Base-by-base conservation (phyloP, 257 asterid species). In the Ehretia macrophylla region DNA sequence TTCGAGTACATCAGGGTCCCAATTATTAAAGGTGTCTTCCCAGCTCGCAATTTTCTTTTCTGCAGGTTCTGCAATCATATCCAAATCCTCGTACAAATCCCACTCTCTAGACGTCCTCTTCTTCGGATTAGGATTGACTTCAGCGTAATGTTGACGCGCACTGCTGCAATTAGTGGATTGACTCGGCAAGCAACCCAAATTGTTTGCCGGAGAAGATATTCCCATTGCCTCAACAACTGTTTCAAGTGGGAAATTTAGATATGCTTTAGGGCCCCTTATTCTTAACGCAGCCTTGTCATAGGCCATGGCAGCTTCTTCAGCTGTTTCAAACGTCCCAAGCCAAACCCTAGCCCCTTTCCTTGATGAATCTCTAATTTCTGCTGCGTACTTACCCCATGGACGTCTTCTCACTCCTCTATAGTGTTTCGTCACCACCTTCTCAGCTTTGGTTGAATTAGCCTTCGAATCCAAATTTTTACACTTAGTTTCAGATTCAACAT, bases 361-460 rank as follows among this genome's bases (percentile, higher is more conserved):
- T 1, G 76, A 75, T 5, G 92, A 83, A 58, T 87, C 95, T 56
- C 94, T 83, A 60, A 87, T 87, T 53, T 87, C 95, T 3, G 96
- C 92, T 0, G 95, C 96, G 51, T 83, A 85, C 65, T 85, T 88
- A 0, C 95, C 95, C 96, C 95, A 87, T 5, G 95, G 96, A 64
- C 91, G 57, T 61, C 81, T 67, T 51, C 95, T 79, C 68, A 87
- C 94, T 0, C 96, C 92, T 70, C 95, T 73, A 32, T 83, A 85
- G 56, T 68, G 94, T 17, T 58, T 74, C 8, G 48, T 20, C 8
- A 55, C 58, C 38, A 20, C 58, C 60, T 63, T 58, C 32, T 74
- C 44, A 17, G 13, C 48, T 11, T 67, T 45, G 10, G 11, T 11
- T 11, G 10, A 8, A 17, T 5, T 13, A 11, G 48, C 8, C 11